A percentile compares a stretch with the other conserved stretches of the same genome.
phyloP scores from a whole-genome alignment of 2,329 filamentous ascomycete genomes.

The Ophiostoma sp. region DNA sequence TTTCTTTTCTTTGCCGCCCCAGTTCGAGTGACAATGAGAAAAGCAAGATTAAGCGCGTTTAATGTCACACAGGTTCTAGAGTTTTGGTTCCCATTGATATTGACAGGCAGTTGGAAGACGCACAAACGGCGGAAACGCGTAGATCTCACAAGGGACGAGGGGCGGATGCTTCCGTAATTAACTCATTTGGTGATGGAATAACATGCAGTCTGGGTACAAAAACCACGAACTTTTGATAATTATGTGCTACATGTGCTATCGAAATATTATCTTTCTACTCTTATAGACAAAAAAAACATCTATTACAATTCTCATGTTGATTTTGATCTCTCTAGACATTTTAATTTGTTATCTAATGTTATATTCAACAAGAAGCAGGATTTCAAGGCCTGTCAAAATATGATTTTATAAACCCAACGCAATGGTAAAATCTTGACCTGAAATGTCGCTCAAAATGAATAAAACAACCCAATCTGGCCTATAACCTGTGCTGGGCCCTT shows the following conservation, averaged over 20 bases:
- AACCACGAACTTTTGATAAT: neutral
- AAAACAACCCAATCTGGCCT: neutral
- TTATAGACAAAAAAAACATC: no score
- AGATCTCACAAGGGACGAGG: neutral
- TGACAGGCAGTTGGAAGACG: neutral
- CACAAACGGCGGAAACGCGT: neutral
- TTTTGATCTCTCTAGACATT: neutral
- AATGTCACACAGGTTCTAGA: neutral
- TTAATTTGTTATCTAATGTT: neutral
- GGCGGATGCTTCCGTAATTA: neutral
- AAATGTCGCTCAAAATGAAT: neutral
- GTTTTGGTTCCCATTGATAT: neutral
- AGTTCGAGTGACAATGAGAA: neutral
- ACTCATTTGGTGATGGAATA: neutral
- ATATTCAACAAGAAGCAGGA: neutral
- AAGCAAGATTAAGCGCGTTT: neutral
- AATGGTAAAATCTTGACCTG: neutral
- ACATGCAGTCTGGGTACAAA: neutral
- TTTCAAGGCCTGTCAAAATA: neutral
- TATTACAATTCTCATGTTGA: neutral
- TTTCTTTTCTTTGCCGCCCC: neutral
- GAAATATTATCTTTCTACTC: no score
- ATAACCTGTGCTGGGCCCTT: neutral
- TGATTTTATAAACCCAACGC: neutral
- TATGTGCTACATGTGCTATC: neutral